phyloP scores from a whole-genome alignment of 257 asterid species.

The Capsicum chinense region DNA sequence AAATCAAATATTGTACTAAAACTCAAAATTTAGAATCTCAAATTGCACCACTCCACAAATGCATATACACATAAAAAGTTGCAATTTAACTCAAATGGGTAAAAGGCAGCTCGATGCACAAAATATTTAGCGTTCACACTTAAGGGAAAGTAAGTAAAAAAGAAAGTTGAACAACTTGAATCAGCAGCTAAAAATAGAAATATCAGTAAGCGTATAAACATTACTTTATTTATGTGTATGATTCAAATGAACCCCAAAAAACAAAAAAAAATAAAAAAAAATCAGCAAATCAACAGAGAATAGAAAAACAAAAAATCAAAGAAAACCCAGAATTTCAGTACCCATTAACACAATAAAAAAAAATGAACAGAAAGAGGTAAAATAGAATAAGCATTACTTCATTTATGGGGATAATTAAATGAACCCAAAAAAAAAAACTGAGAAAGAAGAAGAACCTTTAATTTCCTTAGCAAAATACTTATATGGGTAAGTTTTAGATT shows the following conservation, averaged over 20 bases:
- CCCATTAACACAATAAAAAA: neutral
- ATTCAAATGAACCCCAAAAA: neutral
- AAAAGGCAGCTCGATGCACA: no score
- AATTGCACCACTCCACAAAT: neutral
- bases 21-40: constrained; percentile 14
- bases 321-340: neutral
- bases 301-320: no score
- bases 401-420: neutral
- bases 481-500: constrained; percentile 7
- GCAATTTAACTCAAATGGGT: neutral
- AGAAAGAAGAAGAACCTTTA: constrained; percentile 3
- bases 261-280: neutral
- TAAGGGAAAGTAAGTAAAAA: neutral
- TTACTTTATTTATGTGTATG: neutral
- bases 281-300: no score
- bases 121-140: neutral
- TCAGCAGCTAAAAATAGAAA: neutral
- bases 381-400: neutral
- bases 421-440: neutral
- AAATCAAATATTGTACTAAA: neutral
- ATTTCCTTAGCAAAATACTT: neutral
- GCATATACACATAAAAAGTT: neutral
- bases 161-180: neutral
- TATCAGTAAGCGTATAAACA: neutral
- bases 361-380: neutral